These are phyloP conservation scores for Vitis rupestris DNA, from an alignment of 164 flowering plant genomes.

Conservation along the genomic window DNA sequence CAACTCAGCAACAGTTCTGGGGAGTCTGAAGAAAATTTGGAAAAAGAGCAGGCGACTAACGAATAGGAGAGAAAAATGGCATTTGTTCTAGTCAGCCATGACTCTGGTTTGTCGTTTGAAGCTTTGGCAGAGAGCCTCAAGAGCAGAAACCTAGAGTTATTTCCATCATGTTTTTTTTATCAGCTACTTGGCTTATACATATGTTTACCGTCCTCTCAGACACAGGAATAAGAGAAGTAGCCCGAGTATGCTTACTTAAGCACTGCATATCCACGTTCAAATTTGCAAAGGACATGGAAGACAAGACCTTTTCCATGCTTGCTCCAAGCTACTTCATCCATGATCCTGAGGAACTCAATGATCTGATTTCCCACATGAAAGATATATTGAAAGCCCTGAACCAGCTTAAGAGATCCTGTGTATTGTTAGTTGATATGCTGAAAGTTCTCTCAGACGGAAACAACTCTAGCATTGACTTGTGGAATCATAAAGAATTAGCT, in stretches of 20 bases:
- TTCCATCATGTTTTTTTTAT: too few species aligned
- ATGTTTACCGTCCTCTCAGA: constrained; percentile 74
- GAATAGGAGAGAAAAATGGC: too few species aligned
- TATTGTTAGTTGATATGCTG: constrained; percentile 57
- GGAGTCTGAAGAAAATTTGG: too few species aligned
- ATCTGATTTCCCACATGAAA: too few species aligned
- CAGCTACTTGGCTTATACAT: constrained; percentile 55
- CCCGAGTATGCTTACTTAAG: constrained; percentile 31
- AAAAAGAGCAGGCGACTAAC: too few species aligned
- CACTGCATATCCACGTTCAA: too few species aligned
- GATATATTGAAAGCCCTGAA: constrained; percentile 31
- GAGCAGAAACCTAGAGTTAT: constrained; percentile 36
- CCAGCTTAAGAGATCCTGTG: constrained; percentile 62
- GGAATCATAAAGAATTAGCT: constrained; percentile 67
- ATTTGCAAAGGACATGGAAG: too few species aligned
- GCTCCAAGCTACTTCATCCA: too few species aligned
- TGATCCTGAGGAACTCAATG: too few species aligned
- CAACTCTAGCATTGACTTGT: constrained; percentile 54
- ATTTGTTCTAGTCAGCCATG: constrained; percentile 53
- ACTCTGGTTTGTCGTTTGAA: constrained; percentile 76
- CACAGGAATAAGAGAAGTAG: constrained; percentile 76
- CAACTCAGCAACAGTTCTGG: too few species aligned
- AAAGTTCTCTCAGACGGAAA: constrained; percentile 59
- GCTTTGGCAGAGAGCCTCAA: constrained; percentile 75
- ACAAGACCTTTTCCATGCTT: too few species aligned